A percentile compares a stretch with the other conserved stretches of the same genome.
These are phyloP conservation scores for Immersiella caudata DNA, from an alignment of 495 filamentous ascomycete species.

Conservation along the genomic window DNA sequence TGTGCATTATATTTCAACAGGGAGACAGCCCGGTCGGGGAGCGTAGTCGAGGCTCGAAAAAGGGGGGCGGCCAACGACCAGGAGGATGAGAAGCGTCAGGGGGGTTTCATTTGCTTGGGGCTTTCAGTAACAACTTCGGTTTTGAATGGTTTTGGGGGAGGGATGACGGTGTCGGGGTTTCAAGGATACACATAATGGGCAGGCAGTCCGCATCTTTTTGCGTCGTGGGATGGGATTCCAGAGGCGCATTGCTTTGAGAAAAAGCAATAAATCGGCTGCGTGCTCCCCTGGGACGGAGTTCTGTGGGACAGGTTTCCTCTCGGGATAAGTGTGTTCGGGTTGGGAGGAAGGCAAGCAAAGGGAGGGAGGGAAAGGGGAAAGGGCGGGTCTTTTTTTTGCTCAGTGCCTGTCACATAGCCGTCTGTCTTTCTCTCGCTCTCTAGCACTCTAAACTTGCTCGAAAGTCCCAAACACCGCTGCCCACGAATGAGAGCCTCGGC, in stretches of 20 bases:
- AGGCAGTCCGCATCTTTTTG: not conserved
- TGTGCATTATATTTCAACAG: constrained; percentile 5
- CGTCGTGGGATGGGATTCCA: not conserved
- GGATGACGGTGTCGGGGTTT: not conserved
- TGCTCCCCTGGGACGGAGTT: not conserved
- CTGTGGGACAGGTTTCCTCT: not conserved
- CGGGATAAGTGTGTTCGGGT: not conserved
- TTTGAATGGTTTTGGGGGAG: not conserved
- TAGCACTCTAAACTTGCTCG: not conserved
- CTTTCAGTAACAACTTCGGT: not conserved
- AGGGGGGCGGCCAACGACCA: not conserved
- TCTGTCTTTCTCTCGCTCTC: not conserved
- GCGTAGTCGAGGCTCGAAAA: not conserved
- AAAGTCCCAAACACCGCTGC: not conserved
- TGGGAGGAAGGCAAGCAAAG: not conserved
- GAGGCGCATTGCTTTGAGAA: not conserved
- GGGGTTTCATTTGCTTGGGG: not conserved
- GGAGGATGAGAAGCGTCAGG: not conserved
- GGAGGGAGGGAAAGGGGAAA: not conserved
- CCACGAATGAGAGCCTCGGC: not conserved
- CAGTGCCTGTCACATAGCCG: not conserved
- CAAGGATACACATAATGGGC: not conserved
- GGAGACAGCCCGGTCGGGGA: not conserved
- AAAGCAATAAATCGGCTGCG: not conserved
- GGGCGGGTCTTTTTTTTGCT: constrained; percentile 1